A percentile compares a stretch with the other conserved stretches of the same genome.
Evolutionary conservation across 2,329 filamentous ascomycete genomes (phyloP).

Genomic region (Xylogone sp.): DNA sequence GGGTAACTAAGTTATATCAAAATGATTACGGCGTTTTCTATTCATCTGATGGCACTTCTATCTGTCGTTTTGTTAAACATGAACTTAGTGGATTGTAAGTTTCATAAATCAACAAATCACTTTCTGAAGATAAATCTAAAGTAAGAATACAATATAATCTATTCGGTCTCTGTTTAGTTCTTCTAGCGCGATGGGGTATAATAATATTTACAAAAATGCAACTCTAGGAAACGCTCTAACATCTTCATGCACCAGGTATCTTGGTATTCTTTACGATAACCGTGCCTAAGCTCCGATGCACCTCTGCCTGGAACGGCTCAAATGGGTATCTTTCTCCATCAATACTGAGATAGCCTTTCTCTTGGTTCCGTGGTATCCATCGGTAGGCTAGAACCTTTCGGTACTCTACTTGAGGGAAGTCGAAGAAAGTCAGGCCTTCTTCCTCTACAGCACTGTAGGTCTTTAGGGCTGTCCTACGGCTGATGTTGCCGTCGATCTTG

Average conservation of each 20-base stretch:
- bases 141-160: too few relatives aligned
- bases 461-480: constrained; percentile 58
- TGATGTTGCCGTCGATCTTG: constrained; percentile 69
- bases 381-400: constrained; percentile 79
- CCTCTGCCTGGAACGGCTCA: constrained; percentile 82
- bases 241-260: constrained; percentile 40
- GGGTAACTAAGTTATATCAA: too few relatives aligned
- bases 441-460: constrained; percentile 65
- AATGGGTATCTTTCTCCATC: constrained; percentile 86
- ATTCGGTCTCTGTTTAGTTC: too few relatives aligned
- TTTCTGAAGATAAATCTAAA: too few relatives aligned
- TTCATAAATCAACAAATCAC: too few relatives aligned
- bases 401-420: constrained; percentile 70
- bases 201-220: too few relatives aligned
- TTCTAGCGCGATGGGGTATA: too few relatives aligned
- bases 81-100: too few relatives aligned
- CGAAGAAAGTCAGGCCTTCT: constrained; percentile 70
- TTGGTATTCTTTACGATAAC: constrained; percentile 64
- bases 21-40: too few relatives aligned
- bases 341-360: constrained; percentile 80
- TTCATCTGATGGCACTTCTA: too few relatives aligned
- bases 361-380: constrained; percentile 66
- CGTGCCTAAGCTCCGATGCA: constrained; percentile 74
- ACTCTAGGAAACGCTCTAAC: too few relatives aligned
- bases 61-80: too few relatives aligned